These are phyloP conservation scores for Umbellularia californica DNA, from an alignment of 164 flowering plant genomes.

Conservation along the genomic window DNA sequence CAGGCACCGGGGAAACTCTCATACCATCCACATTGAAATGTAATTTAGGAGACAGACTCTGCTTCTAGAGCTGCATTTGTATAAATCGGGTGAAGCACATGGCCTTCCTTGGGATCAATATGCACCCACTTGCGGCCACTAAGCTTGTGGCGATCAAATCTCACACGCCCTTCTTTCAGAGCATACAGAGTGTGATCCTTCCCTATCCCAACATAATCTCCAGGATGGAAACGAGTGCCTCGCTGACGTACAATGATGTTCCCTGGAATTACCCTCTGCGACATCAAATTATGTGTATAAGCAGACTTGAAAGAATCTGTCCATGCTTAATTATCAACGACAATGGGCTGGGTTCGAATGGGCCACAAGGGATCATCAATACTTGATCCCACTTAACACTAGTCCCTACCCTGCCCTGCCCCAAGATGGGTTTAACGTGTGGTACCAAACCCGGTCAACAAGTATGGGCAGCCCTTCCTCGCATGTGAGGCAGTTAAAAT, in stretches of 20 bases:
- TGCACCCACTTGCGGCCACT: conserved; percentile 89
- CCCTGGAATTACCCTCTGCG: conserved; percentile 89
- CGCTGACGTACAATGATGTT: conserved; percentile 92
- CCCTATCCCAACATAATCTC: conserved; percentile 88
- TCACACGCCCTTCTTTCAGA: conserved; percentile 78
- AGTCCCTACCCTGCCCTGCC: too few relatives aligned
- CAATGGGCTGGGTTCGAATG: too few relatives aligned
- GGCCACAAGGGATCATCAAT: too few relatives aligned
- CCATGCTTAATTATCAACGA: neutral
- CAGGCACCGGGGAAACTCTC: neutral
- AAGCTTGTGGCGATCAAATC: conserved; percentile 70
- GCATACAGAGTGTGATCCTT: conserved; percentile 94
- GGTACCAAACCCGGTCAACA: neutral
- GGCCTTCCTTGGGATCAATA: conserved; percentile 83
- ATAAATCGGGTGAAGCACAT: conserved; percentile 70
- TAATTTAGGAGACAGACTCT: neutral
- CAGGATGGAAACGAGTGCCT: conserved; percentile 95
- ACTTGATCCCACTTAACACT: too few relatives aligned
- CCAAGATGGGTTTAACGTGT: neutral
- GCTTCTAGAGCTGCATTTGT: conserved; percentile 22
- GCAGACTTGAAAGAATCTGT: neutral
- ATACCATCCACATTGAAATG: neutral
- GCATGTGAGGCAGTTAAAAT: neutral
- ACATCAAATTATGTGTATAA: conserved; percentile 1
- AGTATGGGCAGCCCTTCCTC: too few relatives aligned